These are phyloP conservation scores for Neurospora sp. DNA, from an alignment of 495 filamentous ascomycete genomes.

Conservation along the genomic window DNA sequence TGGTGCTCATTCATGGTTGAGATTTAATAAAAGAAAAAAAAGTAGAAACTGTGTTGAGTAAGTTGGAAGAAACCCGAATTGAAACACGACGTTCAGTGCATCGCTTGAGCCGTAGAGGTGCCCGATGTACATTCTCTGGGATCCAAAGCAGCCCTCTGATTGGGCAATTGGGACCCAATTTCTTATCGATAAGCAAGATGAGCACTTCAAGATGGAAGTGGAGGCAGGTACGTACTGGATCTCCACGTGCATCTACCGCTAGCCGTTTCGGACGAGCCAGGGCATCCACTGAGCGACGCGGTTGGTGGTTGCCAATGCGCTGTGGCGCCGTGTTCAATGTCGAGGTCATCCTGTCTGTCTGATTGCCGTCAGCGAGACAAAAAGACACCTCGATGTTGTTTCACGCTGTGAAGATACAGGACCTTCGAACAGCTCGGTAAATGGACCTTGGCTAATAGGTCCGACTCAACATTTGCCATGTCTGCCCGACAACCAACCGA, in stretches of 20 bases:
- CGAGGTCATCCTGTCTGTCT: not conserved
- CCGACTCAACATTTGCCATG: constrained; percentile 14
- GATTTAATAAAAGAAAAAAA: not conserved
- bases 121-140: not conserved
- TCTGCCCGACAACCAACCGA: constrained; percentile 13
- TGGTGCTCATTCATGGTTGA: not conserved
- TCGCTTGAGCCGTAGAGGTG: not conserved
- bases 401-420: not conserved
- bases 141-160: not conserved
- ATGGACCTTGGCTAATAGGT: not conserved
- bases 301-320: not conserved
- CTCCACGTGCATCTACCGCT: not conserved
- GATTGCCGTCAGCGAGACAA: not conserved
- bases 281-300: not conserved
- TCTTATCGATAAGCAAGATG: not conserved
- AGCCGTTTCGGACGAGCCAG: not conserved
- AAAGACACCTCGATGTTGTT: not conserved
- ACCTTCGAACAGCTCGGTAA: not conserved
- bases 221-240: not conserved
- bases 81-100: too few relatives aligned
- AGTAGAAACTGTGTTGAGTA: not conserved
- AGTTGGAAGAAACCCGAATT: not conserved
- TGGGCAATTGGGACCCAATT: not conserved
- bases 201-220: not conserved
- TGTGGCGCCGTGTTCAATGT: not conserved